Percentiles rank a stretch among this genome's conserved stretches.
phyloP scores from a whole-genome alignment of 352 stramenopile species.

The Aphanomyces euteiches region DNA sequence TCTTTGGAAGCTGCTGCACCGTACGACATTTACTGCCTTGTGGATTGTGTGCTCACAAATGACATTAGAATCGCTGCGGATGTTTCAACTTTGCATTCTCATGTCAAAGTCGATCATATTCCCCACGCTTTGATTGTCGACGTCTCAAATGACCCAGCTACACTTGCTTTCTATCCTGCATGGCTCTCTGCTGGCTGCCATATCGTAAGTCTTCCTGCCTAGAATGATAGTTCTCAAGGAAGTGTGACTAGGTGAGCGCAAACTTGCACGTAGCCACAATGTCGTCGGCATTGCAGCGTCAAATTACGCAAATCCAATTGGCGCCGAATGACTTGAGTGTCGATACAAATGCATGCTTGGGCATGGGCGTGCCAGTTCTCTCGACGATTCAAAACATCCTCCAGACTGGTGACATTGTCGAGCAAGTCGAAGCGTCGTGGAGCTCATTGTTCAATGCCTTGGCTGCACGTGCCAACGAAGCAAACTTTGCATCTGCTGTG shows the following conservation, averaged over 20 bases:
- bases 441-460: slow-evolving; percentile 84
- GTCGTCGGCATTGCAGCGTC: slow-evolving; percentile 61
- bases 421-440: slow-evolving; percentile 87
- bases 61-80: slow-evolving; percentile 31
- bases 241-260: slow-evolving; percentile 61
- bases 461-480: slow-evolving; percentile 49
- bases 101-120: slow-evolving; percentile 84
- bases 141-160: slow-evolving; percentile 85
- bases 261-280: slow-evolving; percentile 88
- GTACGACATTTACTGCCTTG: not conserved
- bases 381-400: slow-evolving; percentile 91
- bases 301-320: slow-evolving; percentile 65
- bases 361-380: slow-evolving; percentile 88
- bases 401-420: slow-evolving; percentile 88
- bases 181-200: slow-evolving; percentile 90
- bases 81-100: slow-evolving; percentile 58
- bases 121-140: slow-evolving; percentile 93
- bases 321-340: slow-evolving; percentile 84
- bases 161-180: slow-evolving; percentile 78
- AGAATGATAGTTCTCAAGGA: not conserved
- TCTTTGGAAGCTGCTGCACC: not conserved
- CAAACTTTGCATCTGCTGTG: slow-evolving; percentile 47
- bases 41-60: not conserved
- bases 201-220: slow-evolving; percentile 37
- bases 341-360: slow-evolving; percentile 71